phyloP scores from a whole-genome alignment of 2,329 filamentous ascomycete genomes.

The Aspergillus bombycis region DNA sequence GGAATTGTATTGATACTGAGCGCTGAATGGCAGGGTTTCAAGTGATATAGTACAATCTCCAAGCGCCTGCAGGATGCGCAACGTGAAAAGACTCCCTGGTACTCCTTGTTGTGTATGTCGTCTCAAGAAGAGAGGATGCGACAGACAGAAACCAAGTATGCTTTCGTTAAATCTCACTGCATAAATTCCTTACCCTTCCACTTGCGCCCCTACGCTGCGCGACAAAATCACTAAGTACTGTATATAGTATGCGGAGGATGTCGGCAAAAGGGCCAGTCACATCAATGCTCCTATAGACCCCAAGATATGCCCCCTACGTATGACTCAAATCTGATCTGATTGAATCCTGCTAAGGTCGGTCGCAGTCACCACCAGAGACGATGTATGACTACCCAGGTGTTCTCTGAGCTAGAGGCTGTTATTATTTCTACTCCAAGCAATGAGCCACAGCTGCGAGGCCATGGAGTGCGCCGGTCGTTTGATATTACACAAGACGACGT shows the following conservation, averaged over 20 bases:
- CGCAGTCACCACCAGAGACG: neutral
- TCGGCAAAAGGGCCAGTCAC: neutral
- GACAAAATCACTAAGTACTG: neutral
- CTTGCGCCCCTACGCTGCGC: neutral
- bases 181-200: neutral
- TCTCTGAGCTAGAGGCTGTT: neutral
- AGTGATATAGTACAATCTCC: neutral
- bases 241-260: slow-evolving; percentile 15
- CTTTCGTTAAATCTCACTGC: neutral
- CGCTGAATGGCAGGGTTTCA: neutral
- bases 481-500: neutral
- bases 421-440: neutral
- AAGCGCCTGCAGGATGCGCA: neutral
- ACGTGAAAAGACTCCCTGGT: neutral
- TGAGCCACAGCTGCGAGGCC: too few species aligned
- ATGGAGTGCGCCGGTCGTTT: neutral
- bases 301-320: slow-evolving; percentile 18
- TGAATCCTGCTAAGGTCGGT: neutral
- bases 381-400: neutral
- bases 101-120: slow-evolving; percentile 5
- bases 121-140: neutral
- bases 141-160: slow-evolving; percentile 5
- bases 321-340: neutral
- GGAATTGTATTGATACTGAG: neutral
- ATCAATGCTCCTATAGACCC: slow-evolving; percentile 17